Evolutionary conservation across 179 eudicot species (phyloP), one percentile per base, ranked within the genome.

Genomic region (Sideroxylon spinosum): DNA sequence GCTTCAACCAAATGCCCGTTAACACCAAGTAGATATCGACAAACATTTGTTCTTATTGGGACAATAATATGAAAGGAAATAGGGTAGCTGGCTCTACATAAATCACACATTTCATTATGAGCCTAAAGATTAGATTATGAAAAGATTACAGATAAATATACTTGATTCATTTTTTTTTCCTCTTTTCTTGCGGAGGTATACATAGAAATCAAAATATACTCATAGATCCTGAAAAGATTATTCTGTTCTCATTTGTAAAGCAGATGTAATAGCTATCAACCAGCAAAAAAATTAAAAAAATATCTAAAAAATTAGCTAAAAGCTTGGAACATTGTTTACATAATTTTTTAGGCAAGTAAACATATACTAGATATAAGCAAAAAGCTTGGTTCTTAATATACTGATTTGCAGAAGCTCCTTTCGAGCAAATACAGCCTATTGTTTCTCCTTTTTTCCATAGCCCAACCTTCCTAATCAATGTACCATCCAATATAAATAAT

Each of bases 361-460:
- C 17, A 6, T 55, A 55, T 6, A 14, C 60, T 55, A 16, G 60
- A 37, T 37, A 19, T 7, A 46, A 9, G 28, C 37, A 68, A 22
- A 68, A 53, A 19, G 28, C 29, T 2, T 80, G 74, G 56, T 74
- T 82, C 62, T 77, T 84, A 56, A 69, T 84, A 67, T 79, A 78
- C 74, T 82, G 78, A 29, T 76, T 68, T 46, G 74, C 37, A 62
- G 85, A 80, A 78, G 78, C 65, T 17, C 89, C 90, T 84, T 86
- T 89, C 13, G 90, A 86, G 85, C 88, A 86, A 80, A 89, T 81
- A 81, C 91, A 86, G 79, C 91, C 91, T 90, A 89, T 89, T 55
- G 57, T 25, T 53, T 52, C 37, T 53, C 71, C 22, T 7, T 44
- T 28, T 26, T 5, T 20, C 9, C 37, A 22, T 5, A 8, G 25